Evolutionary conservation across 345 rosid species (phyloP).

Genomic region (Citrus sp.): DNA sequence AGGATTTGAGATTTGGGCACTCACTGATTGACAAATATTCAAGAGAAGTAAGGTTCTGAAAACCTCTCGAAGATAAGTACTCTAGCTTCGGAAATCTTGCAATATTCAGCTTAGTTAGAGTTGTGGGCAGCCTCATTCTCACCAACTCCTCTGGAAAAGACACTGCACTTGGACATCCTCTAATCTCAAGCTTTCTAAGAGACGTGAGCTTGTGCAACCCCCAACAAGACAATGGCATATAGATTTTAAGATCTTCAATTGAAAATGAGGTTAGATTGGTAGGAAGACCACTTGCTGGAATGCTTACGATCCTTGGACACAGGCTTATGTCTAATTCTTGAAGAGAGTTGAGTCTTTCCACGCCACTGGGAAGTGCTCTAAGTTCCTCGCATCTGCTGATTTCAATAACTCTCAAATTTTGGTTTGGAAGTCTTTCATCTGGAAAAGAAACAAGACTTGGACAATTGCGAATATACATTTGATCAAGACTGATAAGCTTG

Average conservation of each 20-base stretch:
- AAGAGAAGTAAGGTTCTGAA: neutral
- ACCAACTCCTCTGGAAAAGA: conserved; percentile 9
- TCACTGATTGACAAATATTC: neutral
- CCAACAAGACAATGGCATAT: conserved; percentile 9
- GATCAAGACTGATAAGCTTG: neutral
- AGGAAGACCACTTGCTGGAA: conserved; percentile 18
- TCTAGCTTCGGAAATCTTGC: neutral
- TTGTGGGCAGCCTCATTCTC: neutral
- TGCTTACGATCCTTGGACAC: conserved; percentile 10
- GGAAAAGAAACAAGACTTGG: conserved; percentile 4
- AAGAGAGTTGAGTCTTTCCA: conserved; percentile 12
- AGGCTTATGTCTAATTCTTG: conserved; percentile 2
- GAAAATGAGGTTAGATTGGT: conserved; percentile 11
- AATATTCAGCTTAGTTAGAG: neutral
- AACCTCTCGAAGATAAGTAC: neutral
- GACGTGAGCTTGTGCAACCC: conserved; percentile 15
- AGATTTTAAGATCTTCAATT: neutral
- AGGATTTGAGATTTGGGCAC: neutral
- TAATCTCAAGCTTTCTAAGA: conserved; percentile 2
- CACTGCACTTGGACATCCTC: neutral
- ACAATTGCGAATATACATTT: neutral
- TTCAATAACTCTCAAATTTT: neutral
- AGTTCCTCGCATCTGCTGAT: conserved; percentile 6
- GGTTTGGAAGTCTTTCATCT: neutral
- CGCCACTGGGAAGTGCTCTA: neutral